Percentiles rank a stretch among this genome's conserved stretches.
Evolutionary conservation across 2,329 filamentous ascomycete species (phyloP).

Genomic region (Chrysoporthe puriensis): DNA sequence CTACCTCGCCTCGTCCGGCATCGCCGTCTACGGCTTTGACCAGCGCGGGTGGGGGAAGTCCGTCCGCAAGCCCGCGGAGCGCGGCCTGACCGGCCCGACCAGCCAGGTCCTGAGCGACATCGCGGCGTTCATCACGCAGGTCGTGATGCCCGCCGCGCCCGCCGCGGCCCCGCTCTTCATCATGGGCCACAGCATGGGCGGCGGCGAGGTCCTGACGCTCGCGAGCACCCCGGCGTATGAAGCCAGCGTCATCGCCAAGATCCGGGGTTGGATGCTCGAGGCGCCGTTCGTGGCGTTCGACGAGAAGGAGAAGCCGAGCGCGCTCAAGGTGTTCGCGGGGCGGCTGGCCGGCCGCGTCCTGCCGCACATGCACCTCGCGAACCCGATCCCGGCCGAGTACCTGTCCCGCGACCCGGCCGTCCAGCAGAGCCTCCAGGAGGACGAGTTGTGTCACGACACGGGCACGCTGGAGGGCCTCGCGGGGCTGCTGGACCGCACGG

Average conservation of each 20-base stretch:
- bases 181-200: slow-evolving; percentile 91
- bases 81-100: slow-evolving; percentile 76
- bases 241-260: slow-evolving; percentile 55
- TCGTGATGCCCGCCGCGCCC: slow-evolving; percentile 49
- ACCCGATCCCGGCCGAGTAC: slow-evolving; percentile 65
- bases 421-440: slow-evolving; percentile 62
- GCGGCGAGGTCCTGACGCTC: slow-evolving; percentile 72
- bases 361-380: slow-evolving; percentile 68
- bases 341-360: slow-evolving; percentile 69
- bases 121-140: slow-evolving; percentile 69
- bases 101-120: slow-evolving; percentile 75
- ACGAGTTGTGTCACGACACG: slow-evolving; percentile 77
- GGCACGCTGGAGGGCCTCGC: slow-evolving; percentile 83
- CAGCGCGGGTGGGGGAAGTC: slow-evolving; percentile 88
- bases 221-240: slow-evolving; percentile 54
- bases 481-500: slow-evolving; percentile 75
- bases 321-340: slow-evolving; percentile 66
- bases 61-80: slow-evolving; percentile 62
- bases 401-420: slow-evolving; percentile 71
- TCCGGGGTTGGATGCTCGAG: slow-evolving; percentile 77
- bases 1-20: slow-evolving; percentile 68
- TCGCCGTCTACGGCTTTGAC: slow-evolving; percentile 79
- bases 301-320: slow-evolving; percentile 64
- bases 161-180: slow-evolving; percentile 71
- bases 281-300: slow-evolving; percentile 79